Evolutionary conservation across 1,139 yeast genomes (phyloP), one percentile per base, ranked within the genome.

Genomic region (Pneumocystis wakefieldiae): DNA sequence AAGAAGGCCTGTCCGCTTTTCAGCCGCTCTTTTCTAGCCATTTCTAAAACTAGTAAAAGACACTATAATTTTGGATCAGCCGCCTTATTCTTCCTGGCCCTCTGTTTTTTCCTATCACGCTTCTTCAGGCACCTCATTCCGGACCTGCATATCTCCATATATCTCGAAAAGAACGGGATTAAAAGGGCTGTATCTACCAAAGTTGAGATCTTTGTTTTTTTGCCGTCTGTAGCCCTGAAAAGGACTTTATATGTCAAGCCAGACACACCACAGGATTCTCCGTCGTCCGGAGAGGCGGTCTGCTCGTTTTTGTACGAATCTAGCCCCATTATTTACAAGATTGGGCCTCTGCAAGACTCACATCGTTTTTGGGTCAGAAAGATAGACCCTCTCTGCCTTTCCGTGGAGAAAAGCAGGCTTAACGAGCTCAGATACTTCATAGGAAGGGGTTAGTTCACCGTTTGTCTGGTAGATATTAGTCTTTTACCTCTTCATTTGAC

Each of bases 81-180:
- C 7, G 7, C 5, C 24, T 48, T 48, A 24, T 48, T 55, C 35
- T 62, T 62, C 17, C 39, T 62, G 17, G 59, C 41, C 19, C 24
- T 32, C 10, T 32, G 48, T 29, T 63, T 63, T 37, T 63, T 63
- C 29, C 64, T 57, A 32, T 63, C 63, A 12, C 64, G 58, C 32
- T 63, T 63, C 61, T 61, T 63, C 15, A 63, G 53, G 14, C 58
- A 59, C 5, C 59, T 24, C 64, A 63, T 63, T 28, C 63, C 63
- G 12, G 64, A 41, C 17, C 62, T 62, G 17, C 60, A 57, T 59
- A 48, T 37, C n/a, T 63, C 64, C 14, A 48, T 59, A 48, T 58
- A 61, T 42, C n/a, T 36, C 37, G 60, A 53, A 59, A 61, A 41
- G 37, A 63, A 63, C 2, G 36, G 55, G 7, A 17, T 19, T 15